Conservation (phyloP, 192 early-diverging fungal species). For the Entrophospora sp. region DNA sequence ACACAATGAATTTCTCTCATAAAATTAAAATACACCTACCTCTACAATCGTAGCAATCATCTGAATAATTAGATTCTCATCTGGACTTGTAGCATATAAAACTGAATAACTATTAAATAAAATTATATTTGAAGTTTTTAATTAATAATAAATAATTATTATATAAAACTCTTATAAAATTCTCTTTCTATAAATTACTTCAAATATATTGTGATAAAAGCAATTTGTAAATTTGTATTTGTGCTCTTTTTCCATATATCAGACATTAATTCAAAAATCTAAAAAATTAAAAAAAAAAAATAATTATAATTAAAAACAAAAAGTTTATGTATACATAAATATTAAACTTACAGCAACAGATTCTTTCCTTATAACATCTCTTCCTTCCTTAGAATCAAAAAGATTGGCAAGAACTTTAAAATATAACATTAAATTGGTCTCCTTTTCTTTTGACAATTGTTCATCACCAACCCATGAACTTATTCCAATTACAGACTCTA, state of each 20-base stretch:
- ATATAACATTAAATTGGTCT: conserved; percentile 13
- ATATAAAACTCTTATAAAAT: background rate
- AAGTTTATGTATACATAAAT: too few relatives aligned
- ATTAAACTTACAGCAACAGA: background rate
- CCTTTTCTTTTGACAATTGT: conserved; percentile 5
- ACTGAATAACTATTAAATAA: background rate
- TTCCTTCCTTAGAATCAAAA: conserved; percentile 6
- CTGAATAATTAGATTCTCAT: conserved; percentile 11
- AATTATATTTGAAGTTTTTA: background rate
- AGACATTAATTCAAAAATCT: conserved; percentile 17
- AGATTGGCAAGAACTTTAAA: conserved; percentile 8
- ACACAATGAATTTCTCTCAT: background rate
- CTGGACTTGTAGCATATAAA: background rate
- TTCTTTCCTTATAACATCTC: background rate
- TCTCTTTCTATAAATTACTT: background rate
- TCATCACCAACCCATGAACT: background rate
- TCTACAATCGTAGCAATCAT: conserved; percentile 10
- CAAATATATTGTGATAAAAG: conserved; percentile 5
- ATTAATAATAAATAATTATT: background rate
- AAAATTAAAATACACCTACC: background rate
- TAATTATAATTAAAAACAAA: too few relatives aligned
- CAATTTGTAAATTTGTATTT: conserved; percentile 10
- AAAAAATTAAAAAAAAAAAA: background rate
- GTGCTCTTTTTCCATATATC: background rate
- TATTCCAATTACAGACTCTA: background rate